Evolutionary conservation across 371 early-diverging fungal species (phyloP).

Genomic region (Nematocida parisii): DNA sequence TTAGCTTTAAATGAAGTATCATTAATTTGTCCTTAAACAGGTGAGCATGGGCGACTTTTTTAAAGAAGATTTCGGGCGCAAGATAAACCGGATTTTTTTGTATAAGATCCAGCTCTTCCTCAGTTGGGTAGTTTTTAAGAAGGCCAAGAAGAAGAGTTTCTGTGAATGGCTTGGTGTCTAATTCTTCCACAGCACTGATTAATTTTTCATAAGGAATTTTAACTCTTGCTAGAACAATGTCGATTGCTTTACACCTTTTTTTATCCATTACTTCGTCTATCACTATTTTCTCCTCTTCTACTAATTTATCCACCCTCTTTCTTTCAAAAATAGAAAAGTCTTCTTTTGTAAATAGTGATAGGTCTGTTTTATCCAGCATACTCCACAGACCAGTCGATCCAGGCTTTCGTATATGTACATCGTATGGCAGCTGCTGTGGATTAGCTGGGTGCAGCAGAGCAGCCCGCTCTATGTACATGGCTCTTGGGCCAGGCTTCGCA

Average conservation of each 20-base stretch:
- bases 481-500: slow-evolving; percentile 14
- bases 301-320: not conserved
- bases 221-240: slow-evolving; percentile 32
- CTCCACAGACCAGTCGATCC: slow-evolving; percentile 13
- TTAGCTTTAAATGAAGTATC: slow-evolving; percentile 6
- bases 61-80: slow-evolving; percentile 43
- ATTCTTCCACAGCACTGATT: not conserved
- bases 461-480: slow-evolving; percentile 24
- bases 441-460: slow-evolving; percentile 23
- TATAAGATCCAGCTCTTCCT: slow-evolving; percentile 36
- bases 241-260: slow-evolving; percentile 46
- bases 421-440: slow-evolving; percentile 28
- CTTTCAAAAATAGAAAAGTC: slow-evolving; percentile 25
- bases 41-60: not conserved
- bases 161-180: slow-evolving; percentile 3
- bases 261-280: slow-evolving; percentile 5
- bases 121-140: slow-evolving; percentile 23
- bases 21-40: slow-evolving; percentile 38
- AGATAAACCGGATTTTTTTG: slow-evolving; percentile 3
- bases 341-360: slow-evolving; percentile 26
- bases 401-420: slow-evolving; percentile 41
- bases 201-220: slow-evolving; percentile 19
- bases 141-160: slow-evolving; percentile 34
- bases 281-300: not conserved
- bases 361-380: slow-evolving; percentile 24